These are phyloP conservation scores for Barnettozyma populi DNA, from an alignment of 805 yeast genomes.

Conservation along the genomic window DNA sequence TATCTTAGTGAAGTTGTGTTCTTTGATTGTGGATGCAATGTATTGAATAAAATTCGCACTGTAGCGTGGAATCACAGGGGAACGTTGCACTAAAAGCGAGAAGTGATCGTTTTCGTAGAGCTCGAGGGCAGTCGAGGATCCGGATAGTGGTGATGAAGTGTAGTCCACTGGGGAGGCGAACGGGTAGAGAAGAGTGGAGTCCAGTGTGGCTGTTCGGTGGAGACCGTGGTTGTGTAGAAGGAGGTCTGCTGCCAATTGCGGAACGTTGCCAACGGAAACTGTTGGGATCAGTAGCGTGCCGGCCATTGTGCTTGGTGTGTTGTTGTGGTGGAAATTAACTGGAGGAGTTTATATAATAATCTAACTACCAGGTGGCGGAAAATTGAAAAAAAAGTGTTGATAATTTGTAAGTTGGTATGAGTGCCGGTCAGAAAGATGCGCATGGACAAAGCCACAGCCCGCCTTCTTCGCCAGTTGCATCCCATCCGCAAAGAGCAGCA, in stretches of 20 bases:
- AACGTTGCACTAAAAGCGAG: constrained; percentile 70
- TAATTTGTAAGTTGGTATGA: neutral
- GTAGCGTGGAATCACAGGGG: constrained; percentile 75
- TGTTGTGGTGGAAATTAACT: neutral
- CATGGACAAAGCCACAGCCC: neutral
- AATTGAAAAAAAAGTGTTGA: too few species aligned
- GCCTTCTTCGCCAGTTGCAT: neutral
- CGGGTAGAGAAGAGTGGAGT: constrained; percentile 64
- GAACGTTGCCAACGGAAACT: constrained; percentile 83
- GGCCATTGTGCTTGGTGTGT: neutral
- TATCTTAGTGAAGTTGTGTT: constrained; percentile 38
- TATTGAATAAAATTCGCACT: constrained; percentile 45
- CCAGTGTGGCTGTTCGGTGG: constrained; percentile 51
- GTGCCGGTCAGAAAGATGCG: neutral
- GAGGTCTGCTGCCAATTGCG: constrained; percentile 76
- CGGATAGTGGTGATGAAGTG: constrained; percentile 12
- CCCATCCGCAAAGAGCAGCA: neutral
- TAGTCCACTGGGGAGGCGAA: constrained; percentile 77
- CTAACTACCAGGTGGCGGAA: too few species aligned
- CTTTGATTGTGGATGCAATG: constrained; percentile 45
- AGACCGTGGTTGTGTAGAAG: constrained; percentile 55
- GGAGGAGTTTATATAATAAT: too few species aligned
- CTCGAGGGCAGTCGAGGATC: constrained; percentile 60
- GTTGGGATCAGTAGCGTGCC: constrained; percentile 47
- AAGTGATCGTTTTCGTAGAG: constrained; percentile 44